Percentiles rank a stretch among this genome's conserved stretches.
These are phyloP conservation scores for Cinchona pubescens DNA, from an alignment of 257 asterid species.

Conservation along the genomic window DNA sequence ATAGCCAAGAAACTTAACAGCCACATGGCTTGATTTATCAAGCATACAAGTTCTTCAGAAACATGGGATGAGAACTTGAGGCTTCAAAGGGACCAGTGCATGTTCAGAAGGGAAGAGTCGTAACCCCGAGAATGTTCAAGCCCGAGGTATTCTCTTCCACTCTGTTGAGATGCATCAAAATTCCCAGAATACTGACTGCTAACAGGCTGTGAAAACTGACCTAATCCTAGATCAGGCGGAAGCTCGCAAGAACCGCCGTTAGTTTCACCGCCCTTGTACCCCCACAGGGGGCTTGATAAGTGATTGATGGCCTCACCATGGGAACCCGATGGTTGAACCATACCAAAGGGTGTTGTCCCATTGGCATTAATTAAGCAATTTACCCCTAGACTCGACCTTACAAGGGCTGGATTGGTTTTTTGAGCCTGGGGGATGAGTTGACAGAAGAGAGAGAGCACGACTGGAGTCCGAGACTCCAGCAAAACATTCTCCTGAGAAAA, in stretches of 20 bases:
- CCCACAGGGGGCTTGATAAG: constrained; percentile 44
- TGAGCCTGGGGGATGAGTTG: constrained; percentile 77
- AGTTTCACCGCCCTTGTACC: constrained; percentile 42
- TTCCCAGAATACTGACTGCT: constrained; percentile 41
- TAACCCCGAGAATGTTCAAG: constrained; percentile 54
- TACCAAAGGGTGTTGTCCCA: constrained; percentile 33
- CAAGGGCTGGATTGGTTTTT: constrained; percentile 51
- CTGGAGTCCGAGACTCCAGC: constrained; percentile 49
- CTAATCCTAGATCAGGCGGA: constrained; percentile 52
- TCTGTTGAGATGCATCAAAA: constrained; percentile 55
- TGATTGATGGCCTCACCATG: constrained; percentile 39
- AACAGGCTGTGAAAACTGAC: constrained; percentile 46
- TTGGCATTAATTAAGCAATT: constrained; percentile 30
- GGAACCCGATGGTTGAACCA: constrained; percentile 46
- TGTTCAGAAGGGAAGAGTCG: constrained; percentile 57
- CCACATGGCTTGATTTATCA: background rate
- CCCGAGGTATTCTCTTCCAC: constrained; percentile 43
- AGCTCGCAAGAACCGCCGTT: constrained; percentile 36
- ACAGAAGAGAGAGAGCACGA: constrained; percentile 99
- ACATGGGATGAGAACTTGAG: background rate
- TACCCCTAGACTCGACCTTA: constrained; percentile 46
- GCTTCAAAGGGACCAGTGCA: constrained; percentile 63
- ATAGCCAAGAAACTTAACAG: constrained; percentile 9
- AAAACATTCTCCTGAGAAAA: constrained; percentile 48
- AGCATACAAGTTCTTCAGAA: background rate